phyloP scores from a whole-genome alignment of 306 rosid genomes.

The Lagenaria siceraria region DNA sequence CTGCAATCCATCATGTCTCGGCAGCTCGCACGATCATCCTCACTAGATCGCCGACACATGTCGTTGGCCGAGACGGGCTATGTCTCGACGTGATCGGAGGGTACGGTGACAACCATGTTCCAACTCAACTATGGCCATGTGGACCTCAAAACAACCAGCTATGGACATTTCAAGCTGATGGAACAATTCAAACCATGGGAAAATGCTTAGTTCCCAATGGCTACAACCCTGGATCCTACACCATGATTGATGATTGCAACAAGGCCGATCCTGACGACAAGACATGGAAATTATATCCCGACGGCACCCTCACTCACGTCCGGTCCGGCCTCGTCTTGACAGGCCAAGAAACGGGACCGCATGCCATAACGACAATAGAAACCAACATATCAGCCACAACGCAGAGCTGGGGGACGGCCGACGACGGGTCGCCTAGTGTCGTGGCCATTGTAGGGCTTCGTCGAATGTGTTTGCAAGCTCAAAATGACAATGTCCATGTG shows the following conservation, averaged over 20 bases:
- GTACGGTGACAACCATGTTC: neutral
- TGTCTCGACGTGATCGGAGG: neutral
- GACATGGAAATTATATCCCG: neutral
- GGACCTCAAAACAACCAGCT: neutral
- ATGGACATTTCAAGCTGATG: neutral
- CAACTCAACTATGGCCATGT: neutral
- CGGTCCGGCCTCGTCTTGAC: neutral
- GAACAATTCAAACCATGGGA: neutral
- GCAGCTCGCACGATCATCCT: neutral
- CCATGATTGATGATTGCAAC: neutral
- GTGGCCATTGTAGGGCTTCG: neutral
- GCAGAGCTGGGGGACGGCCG: neutral
- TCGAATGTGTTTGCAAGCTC: neutral
- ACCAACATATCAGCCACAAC: neutral
- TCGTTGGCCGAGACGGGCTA: neutral
- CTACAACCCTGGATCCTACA: neutral
- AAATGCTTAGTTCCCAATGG: neutral
- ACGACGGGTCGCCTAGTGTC: neutral
- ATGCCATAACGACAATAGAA: neutral
- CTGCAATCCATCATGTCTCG: neutral
- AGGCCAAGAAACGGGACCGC: too few relatives aligned
- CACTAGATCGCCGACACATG: neutral
- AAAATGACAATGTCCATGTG: neutral
- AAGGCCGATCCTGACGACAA: neutral
- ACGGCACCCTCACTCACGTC: neutral